phyloP scores from a whole-genome alignment of 306 rosid species.

The Clitoria ternatea region DNA sequence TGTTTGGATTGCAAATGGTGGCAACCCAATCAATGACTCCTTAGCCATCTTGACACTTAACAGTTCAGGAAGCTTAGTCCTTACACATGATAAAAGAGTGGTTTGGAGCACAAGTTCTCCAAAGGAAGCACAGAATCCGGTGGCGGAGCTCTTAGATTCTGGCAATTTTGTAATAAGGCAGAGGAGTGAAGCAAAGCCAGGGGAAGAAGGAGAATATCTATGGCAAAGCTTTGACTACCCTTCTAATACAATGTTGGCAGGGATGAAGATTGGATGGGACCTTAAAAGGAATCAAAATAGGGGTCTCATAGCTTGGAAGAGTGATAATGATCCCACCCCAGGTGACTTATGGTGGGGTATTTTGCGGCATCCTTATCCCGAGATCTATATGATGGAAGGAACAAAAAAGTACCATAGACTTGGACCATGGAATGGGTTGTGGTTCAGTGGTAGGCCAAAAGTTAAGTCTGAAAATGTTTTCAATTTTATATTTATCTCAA shows the following conservation, averaged over 20 bases:
- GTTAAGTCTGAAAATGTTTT: not conserved
- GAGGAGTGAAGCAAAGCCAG: not conserved
- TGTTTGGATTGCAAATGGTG: slow-evolving; percentile 33
- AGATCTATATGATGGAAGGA: not conserved
- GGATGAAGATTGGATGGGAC: slow-evolving; percentile 34
- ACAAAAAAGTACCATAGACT: not conserved
- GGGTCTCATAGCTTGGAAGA: slow-evolving; percentile 8
- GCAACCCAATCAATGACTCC: not conserved
- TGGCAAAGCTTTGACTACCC: slow-evolving; percentile 37
- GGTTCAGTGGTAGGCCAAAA: not conserved
- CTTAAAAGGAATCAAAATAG: not conserved
- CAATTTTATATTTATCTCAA: not conserved
- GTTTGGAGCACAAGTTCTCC: not conserved
- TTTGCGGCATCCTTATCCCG: not conserved
- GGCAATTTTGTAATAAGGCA: slow-evolving; percentile 35
- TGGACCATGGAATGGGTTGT: slow-evolving; percentile 36
- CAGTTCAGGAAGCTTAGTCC: slow-evolving; percentile 2
- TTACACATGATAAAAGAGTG: not conserved
- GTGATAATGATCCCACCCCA: slow-evolving; percentile 22
- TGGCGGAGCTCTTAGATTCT: slow-evolving; percentile 6
- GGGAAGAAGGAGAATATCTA: slow-evolving; percentile 1
- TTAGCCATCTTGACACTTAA: not conserved
- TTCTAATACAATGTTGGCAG: slow-evolving; percentile 19
- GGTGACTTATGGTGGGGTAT: slow-evolving; percentile 3
- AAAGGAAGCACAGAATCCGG: not conserved